Conservation (phyloP, 1,139 yeast species). For the Maudiozyma humilis region DNA sequence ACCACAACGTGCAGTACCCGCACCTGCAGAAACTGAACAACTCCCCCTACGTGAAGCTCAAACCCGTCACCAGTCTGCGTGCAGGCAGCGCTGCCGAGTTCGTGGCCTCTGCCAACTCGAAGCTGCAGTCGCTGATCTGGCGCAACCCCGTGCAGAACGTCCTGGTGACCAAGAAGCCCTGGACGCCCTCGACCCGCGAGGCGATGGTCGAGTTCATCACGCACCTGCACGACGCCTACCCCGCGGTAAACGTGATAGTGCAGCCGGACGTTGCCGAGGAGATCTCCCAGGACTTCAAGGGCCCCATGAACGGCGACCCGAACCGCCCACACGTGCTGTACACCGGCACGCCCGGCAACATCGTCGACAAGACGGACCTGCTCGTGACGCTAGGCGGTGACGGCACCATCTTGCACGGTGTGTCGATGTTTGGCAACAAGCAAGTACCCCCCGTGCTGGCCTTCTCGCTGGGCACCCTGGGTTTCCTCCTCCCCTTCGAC, state of each 20-base stretch:
- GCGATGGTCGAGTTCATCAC: conserved; percentile 61
- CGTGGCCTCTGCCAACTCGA: conserved; percentile 39
- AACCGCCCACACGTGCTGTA: conserved; percentile 35
- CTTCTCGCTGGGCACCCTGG: conserved; percentile 85
- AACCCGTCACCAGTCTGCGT: conserved; percentile 23
- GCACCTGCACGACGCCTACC: conserved; percentile 48
- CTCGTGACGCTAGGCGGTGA: conserved; percentile 90
- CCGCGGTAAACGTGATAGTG: conserved; percentile 68
- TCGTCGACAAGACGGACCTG: conserved; percentile 53
- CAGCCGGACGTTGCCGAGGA: conserved; percentile 72
- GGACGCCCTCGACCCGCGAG: conserved; percentile 54
- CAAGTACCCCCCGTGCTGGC: conserved; percentile 83
- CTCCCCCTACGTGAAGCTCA: conserved; percentile 21
- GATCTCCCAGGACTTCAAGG: conserved; percentile 39
- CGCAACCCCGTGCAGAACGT: conserved; percentile 55
- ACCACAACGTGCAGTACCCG: conserved; percentile 6
- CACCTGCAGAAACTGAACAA: not conserved
- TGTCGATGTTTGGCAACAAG: conserved; percentile 53
- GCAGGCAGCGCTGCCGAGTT: conserved; percentile 33
- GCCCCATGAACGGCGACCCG: conserved; percentile 26
- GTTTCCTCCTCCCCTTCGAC: conserved; percentile 83
- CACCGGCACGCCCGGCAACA: conserved; percentile 53
- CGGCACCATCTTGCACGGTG: conserved; percentile 79
- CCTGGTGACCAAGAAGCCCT: conserved; percentile 76
- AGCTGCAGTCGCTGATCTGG: conserved; percentile 45